Conservation (phyloP, 2,329 filamentous ascomycete genomes). For the Monosporascus cannonballus region DNA sequence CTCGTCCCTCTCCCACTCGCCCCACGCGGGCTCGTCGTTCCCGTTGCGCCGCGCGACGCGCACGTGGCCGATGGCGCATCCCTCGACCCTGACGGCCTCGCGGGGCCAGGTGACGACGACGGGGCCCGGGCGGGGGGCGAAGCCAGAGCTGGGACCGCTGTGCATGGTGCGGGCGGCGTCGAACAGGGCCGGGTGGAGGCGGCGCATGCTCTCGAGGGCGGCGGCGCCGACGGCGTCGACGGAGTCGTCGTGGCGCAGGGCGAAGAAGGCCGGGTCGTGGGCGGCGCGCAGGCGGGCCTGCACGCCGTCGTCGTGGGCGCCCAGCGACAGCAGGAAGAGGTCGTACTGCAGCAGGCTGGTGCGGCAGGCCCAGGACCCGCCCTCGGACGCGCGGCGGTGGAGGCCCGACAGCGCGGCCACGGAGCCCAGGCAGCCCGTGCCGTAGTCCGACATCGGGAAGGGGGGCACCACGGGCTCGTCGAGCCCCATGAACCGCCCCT, state of each 20-base stretch:
- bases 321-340: slow-evolving; percentile 30
- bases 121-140: slow-evolving; percentile 23
- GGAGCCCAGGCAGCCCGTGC: slow-evolving; percentile 28
- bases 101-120: slow-evolving; percentile 38
- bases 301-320: slow-evolving; percentile 40
- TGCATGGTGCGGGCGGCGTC: slow-evolving; percentile 21
- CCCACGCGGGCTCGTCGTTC: slow-evolving; percentile 51
- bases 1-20: slow-evolving; percentile 41
- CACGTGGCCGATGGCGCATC: slow-evolving; percentile 38
- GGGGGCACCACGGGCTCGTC: slow-evolving; percentile 61
- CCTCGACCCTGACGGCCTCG: slow-evolving; percentile 37
- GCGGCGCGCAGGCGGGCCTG: slow-evolving; percentile 40
- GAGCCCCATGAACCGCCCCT: slow-evolving; percentile 32
- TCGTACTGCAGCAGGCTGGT: slow-evolving; percentile 31
- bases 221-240: slow-evolving; percentile 52
- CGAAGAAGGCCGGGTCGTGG: slow-evolving; percentile 47
- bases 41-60: slow-evolving; percentile 43
- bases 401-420: slow-evolving; percentile 28
- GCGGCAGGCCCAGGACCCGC: slow-evolving; percentile 28
- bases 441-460: slow-evolving; percentile 52
- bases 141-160: slow-evolving; percentile 24
- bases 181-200: slow-evolving; percentile 27
- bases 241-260: slow-evolving; percentile 48
- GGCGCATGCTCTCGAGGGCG: slow-evolving; percentile 45
- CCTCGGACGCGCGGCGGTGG: slow-evolving; percentile 25